Evolutionary conservation across 345 rosid species (phyloP).

Genomic region (Physaria fendleri): DNA sequence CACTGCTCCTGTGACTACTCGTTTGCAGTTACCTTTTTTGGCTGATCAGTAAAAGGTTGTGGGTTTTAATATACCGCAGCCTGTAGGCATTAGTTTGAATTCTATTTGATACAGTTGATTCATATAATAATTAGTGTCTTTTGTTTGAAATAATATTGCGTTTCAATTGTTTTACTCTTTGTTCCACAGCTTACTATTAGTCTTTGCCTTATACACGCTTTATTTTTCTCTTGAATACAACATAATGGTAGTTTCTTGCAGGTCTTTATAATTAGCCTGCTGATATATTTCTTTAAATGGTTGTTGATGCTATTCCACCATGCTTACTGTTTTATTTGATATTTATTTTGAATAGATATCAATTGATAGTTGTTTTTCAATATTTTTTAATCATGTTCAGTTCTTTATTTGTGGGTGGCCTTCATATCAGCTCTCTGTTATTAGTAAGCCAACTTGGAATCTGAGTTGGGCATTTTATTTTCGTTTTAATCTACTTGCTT

Average conservation of each 20-base stretch:
- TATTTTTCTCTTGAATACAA: not conserved
- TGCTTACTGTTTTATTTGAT: not conserved
- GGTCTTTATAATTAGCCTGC: slow-evolving; percentile 1
- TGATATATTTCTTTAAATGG: slow-evolving; percentile 1
- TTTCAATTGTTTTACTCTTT: slow-evolving; percentile 1
- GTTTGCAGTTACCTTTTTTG: not conserved
- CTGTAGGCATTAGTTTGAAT: not conserved
- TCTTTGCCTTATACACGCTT: not conserved
- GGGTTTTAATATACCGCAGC: not conserved
- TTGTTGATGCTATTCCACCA: slow-evolving; percentile 1
- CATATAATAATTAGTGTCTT: not conserved
- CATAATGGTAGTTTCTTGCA: not conserved
- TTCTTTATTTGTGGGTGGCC: not conserved
- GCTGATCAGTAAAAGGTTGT: not conserved
- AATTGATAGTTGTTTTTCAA: not conserved
- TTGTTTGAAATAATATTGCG: not conserved
- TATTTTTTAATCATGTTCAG: not conserved
- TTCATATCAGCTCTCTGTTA: not conserved
- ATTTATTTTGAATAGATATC: not conserved
- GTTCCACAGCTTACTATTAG: slow-evolving; percentile 1
- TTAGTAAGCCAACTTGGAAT: slow-evolving; percentile 10
- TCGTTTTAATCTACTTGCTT: not conserved
- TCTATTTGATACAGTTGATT: not conserved
- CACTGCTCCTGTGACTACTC: not conserved
- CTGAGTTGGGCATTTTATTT: slow-evolving; percentile 4